Percentiles rank a stretch among this genome's conserved stretches.
These are phyloP conservation scores for Leccinum broughii DNA, from an alignment of 768 basidiomycete species.

Conservation along the genomic window DNA sequence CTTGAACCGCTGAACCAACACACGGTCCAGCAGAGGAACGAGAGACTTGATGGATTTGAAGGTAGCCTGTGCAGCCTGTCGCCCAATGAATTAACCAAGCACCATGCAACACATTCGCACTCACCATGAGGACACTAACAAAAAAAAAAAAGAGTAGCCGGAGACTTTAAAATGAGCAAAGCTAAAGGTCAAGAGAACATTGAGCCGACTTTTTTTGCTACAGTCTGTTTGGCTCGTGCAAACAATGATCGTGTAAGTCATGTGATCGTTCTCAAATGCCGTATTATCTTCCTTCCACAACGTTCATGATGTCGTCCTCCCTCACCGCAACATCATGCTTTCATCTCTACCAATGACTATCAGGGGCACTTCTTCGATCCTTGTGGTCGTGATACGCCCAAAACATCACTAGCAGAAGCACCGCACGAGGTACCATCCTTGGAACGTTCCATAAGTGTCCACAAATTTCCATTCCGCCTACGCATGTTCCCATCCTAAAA, in stretches of 20 bases:
- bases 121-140: constrained; percentile 28
- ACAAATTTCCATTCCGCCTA: constrained; percentile 8
- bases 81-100: constrained; percentile 1
- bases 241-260: constrained; percentile 26
- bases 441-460: neutral
- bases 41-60: constrained; percentile 95
- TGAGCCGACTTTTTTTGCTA: constrained; percentile 24
- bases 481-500: constrained; percentile 7
- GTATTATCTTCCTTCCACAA: neutral
- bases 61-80: constrained; percentile 83
- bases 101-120: constrained; percentile 2
- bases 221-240: constrained; percentile 28
- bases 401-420: neutral
- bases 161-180: constrained; percentile 23
- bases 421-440: neutral
- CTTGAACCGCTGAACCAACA: constrained; percentile 97
- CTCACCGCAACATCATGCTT: neutral
- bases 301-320: neutral
- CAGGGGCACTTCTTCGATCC: neutral
- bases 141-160: neutral
- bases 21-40: constrained; percentile 91
- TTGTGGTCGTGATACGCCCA: neutral
- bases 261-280: constrained; percentile 17
- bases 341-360: neutral
- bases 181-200: constrained; percentile 20